A percentile compares a stretch with the other conserved stretches of the same genome.
phyloP scores from a whole-genome alignment of 2,329 filamentous ascomycete genomes.

The Colletotrichum sansevieriae region DNA sequence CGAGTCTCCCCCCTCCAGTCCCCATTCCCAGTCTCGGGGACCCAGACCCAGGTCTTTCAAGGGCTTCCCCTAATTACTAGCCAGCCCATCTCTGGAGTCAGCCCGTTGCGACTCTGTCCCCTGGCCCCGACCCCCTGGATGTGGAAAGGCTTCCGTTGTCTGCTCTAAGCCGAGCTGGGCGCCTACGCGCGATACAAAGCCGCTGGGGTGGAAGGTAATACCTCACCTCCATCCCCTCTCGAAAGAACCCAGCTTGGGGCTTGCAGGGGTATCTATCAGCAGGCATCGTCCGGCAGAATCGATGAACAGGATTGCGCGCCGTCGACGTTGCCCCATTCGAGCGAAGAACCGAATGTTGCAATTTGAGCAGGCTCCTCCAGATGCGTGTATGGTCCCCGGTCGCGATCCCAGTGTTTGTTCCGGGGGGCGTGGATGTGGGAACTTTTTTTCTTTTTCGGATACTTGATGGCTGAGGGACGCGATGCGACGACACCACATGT shows the following conservation, averaged over 20 bases:
- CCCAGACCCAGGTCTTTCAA: constrained; percentile 20
- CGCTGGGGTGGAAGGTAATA: background rate
- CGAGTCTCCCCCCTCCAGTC: background rate
- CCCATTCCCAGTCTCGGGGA: constrained; percentile 18
- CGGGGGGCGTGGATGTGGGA: background rate
- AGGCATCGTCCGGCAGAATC: too few relatives aligned
- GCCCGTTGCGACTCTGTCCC: constrained; percentile 40
- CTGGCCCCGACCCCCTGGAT: constrained; percentile 34
- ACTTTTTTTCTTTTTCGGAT: too few relatives aligned
- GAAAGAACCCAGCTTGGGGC: background rate
- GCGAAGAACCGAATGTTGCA: constrained; percentile 40
- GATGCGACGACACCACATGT: constrained; percentile 17
- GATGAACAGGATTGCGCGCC: constrained; percentile 29
- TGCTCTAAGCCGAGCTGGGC: constrained; percentile 34
- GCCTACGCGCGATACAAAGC: background rate
- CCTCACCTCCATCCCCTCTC: constrained; percentile 1
- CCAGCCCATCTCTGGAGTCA: constrained; percentile 31
- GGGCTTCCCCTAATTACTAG: constrained; percentile 27
- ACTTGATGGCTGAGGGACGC: constrained; percentile 13
- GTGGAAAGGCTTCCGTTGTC: constrained; percentile 39
- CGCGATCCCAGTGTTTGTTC: constrained; percentile 1
- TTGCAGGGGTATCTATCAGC: constrained; percentile 31
- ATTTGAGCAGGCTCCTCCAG: constrained; percentile 37
- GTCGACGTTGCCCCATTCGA: constrained; percentile 37
- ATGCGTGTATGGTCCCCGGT: background rate